Evolutionary conservation across 2,329 filamentous ascomycete species (phyloP).

Genomic region (Alternaria postmessia): DNA sequence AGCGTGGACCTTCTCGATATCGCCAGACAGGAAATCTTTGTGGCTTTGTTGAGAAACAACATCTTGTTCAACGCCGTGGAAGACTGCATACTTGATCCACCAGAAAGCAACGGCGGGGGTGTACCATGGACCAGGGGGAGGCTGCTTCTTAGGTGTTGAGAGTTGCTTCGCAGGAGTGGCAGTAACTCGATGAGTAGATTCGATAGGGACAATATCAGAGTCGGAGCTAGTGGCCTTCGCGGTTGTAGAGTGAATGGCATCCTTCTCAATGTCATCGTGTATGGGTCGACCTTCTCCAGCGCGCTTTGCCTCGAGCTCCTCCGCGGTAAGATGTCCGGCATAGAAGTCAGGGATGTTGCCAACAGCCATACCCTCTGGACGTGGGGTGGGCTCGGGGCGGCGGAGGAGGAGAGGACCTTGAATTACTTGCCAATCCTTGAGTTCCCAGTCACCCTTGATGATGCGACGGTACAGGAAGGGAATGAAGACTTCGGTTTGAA

Average conservation of each 20-base stretch:
- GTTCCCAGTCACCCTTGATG: constrained; percentile 67
- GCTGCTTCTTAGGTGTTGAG: constrained; percentile 30
- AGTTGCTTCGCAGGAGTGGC: constrained; percentile 10
- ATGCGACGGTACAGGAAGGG: constrained; percentile 68
- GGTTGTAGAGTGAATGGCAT: constrained; percentile 16
- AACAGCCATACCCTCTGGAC: constrained; percentile 53
- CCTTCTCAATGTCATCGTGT: constrained; percentile 39
- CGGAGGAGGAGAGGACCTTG: constrained; percentile 63
- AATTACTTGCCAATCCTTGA: constrained; percentile 64
- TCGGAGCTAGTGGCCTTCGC: constrained; percentile 21
- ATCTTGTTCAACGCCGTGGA: constrained; percentile 62
- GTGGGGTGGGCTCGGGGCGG: constrained; percentile 48
- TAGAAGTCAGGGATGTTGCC: constrained; percentile 63
- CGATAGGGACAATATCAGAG: constrained; percentile 30
- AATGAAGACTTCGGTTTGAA: constrained; percentile 56
- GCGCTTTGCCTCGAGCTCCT: constrained; percentile 55
- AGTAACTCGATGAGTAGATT: constrained; percentile 7
- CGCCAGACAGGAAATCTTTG: constrained; percentile 59
- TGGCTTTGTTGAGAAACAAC: constrained; percentile 53
- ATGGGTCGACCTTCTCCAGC: constrained; percentile 24
- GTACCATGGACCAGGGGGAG: constrained; percentile 55
- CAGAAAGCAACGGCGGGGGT: constrained; percentile 55
- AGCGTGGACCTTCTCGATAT: constrained; percentile 65
- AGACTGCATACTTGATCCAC: constrained; percentile 56
- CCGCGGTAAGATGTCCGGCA: constrained; percentile 63